Evolutionary conservation across 73 alveolate genomes (phyloP).

Genomic region (Loxodes magnus): DNA sequence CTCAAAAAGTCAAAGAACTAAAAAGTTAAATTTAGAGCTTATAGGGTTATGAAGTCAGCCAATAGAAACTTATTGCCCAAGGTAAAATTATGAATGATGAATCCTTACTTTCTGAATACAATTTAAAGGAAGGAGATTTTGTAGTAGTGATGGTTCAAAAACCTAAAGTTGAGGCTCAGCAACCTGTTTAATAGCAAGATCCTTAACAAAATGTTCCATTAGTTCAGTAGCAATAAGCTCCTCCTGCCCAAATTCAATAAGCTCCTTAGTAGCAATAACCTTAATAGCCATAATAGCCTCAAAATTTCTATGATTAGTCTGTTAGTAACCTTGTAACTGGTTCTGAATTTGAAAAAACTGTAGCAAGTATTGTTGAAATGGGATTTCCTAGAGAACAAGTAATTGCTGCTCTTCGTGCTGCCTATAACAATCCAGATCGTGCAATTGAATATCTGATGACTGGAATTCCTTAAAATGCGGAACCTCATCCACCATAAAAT

Average conservation of each 20-base stretch:
- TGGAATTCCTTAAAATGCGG: conserved; percentile 45
- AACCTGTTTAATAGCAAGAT: neutral
- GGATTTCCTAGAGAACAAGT: conserved; percentile 38
- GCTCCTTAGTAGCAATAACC: conserved; percentile 9
- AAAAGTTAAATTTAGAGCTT: conserved; percentile 32
- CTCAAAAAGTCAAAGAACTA: conserved; percentile 13
- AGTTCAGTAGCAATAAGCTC: conserved; percentile 2
- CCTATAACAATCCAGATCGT: conserved; percentile 50
- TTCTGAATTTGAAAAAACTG: conserved; percentile 28
- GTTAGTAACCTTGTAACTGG: conserved; percentile 26
- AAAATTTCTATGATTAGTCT: no score
- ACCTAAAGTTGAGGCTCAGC: conserved; percentile 22
- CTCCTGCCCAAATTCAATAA: neutral
- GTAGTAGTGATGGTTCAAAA: conserved; percentile 45
- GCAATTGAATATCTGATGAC: conserved; percentile 50
- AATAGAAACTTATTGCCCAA: conserved; percentile 32
- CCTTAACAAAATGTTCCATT: conserved; percentile 12
- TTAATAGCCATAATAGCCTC: conserved; percentile 9
- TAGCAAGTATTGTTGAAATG: conserved; percentile 22
- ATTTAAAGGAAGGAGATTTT: conserved; percentile 39
- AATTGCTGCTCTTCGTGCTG: conserved; percentile 52
- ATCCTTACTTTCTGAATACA: conserved; percentile 29
- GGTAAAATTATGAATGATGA: conserved; percentile 52
- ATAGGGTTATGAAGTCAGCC: conserved; percentile 26
- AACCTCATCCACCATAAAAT: no score